phyloP scores from a whole-genome alignment of 129 eudicot genomes.

The Artemisia argyi region DNA sequence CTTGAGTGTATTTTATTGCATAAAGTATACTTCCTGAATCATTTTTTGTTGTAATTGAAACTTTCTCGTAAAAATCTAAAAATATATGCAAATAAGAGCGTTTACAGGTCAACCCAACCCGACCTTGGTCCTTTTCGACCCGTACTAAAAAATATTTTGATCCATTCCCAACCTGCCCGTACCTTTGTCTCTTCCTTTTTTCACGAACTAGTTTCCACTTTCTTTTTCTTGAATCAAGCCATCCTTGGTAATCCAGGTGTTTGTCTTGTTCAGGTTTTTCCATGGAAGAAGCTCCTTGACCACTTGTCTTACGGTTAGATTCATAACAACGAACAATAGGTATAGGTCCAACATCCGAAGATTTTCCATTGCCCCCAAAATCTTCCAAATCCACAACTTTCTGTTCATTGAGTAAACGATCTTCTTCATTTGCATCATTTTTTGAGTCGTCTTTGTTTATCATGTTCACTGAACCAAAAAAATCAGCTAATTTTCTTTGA shows the following conservation, averaged over 20 bases:
- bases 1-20: too few species aligned
- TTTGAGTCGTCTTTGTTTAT: slow-evolving; percentile 28
- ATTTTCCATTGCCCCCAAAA: slow-evolving; percentile 51
- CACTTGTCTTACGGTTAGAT: slow-evolving; percentile 39
- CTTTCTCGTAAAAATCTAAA: too few species aligned
- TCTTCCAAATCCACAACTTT: slow-evolving; percentile 78
- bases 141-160: too few species aligned
- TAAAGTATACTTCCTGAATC: background rate
- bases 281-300: slow-evolving; percentile 20
- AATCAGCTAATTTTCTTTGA: slow-evolving; percentile 70
- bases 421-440: slow-evolving; percentile 28
- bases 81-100: background rate
- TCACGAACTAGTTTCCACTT: slow-evolving; percentile 91
- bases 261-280: slow-evolving; percentile 42
- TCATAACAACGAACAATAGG: slow-evolving; percentile 74
- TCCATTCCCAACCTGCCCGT: background rate
- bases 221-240: slow-evolving; percentile 83
- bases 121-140: too few species aligned
- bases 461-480: slow-evolving; percentile 48
- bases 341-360: slow-evolving; percentile 49
- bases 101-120: background rate
- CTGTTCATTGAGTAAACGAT: slow-evolving; percentile 36
- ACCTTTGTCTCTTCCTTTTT: slow-evolving; percentile 83
- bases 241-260: slow-evolving; percentile 81
- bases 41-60: background rate